A percentile compares a stretch with the other conserved stretches of the same genome.
Evolutionary conservation across 176 grass and related monocot genomes (phyloP).

Genomic region (Musa acuminata): DNA sequence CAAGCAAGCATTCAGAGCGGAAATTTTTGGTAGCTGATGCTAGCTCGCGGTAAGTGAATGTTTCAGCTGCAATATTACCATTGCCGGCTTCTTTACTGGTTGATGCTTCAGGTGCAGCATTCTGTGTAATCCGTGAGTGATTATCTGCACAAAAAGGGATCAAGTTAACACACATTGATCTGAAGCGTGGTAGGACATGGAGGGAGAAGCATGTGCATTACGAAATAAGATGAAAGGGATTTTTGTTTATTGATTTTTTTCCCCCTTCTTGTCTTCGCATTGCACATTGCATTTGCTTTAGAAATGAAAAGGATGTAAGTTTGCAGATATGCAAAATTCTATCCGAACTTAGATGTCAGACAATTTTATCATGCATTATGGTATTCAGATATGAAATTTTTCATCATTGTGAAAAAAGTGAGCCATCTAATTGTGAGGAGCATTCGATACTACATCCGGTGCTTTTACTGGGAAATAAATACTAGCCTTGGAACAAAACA

Average conservation of each 20-base stretch:
- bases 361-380: too few species aligned
- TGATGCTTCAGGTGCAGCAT: constrained; percentile 29
- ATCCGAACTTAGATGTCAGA: too few species aligned
- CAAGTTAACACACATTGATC: constrained; percentile 15
- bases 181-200: neutral
- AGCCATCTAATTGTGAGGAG: too few species aligned
- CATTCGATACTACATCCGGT: too few species aligned
- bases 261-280: too few species aligned
- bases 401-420: too few species aligned
- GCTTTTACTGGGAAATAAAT: too few species aligned
- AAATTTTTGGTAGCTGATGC: constrained; percentile 58
- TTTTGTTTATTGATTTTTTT: too few species aligned
- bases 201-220: neutral
- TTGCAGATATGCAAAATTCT: constrained; percentile 9
- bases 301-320: constrained; percentile 6
- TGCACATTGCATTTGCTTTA: too few species aligned
- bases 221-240: too few species aligned
- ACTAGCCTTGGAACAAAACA: too few species aligned
- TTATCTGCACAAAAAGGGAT: constrained; percentile 27
- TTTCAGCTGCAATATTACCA: constrained; percentile 34
- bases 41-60: constrained; percentile 71
- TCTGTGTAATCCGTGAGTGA: constrained; percentile 2
- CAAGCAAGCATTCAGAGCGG: constrained; percentile 40
- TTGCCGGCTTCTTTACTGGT: constrained; percentile 29
- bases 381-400: too few species aligned